These are phyloP conservation scores for Dactylellina drechsleri DNA, from an alignment of 2,329 filamentous ascomycete species.

Conservation along the genomic window DNA sequence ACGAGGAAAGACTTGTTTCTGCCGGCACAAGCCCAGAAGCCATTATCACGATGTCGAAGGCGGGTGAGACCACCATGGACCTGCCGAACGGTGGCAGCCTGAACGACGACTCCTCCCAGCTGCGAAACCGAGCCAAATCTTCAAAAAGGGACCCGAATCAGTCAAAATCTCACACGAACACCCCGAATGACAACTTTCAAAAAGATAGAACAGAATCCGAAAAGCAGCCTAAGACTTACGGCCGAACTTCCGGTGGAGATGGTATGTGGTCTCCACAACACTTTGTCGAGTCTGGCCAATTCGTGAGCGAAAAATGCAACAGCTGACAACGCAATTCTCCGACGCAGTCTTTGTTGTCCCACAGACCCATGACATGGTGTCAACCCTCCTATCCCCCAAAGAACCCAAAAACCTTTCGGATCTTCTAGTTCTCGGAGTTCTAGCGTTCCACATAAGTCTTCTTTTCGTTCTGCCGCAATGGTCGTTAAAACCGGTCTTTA, in stretches of 20 bases:
- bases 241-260: conserved; percentile 87
- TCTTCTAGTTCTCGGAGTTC: conserved; percentile 78
- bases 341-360: conserved; percentile 90
- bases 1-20: background rate
- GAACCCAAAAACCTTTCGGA: conserved; percentile 96
- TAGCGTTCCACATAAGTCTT: conserved; percentile 77
- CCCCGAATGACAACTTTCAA: background rate
- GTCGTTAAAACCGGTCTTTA: conserved; percentile 80
- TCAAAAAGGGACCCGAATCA: conserved; percentile 22
- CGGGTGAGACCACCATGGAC: conserved; percentile 26
- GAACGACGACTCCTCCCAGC: conserved; percentile 24
- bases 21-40: too few species aligned
- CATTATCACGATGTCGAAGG: conserved; percentile 7
- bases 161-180: conserved; percentile 5
- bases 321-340: conserved; percentile 47
- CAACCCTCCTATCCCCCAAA: conserved; percentile 90
- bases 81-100: conserved; percentile 19
- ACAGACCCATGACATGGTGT: conserved; percentile 98
- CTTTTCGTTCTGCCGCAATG: conserved; percentile 77
- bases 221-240: conserved; percentile 78
- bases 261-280: conserved; percentile 69
- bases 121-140: conserved; percentile 36
- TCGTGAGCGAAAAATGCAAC: conserved; percentile 37
- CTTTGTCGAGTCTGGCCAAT: conserved; percentile 29
- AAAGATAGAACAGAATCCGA: conserved; percentile 27